A percentile compares a stretch with the other conserved stretches of the same genome.
These are phyloP conservation scores for Canna indica DNA, from an alignment of 176 grass and related monocot genomes.

Conservation along the genomic window DNA sequence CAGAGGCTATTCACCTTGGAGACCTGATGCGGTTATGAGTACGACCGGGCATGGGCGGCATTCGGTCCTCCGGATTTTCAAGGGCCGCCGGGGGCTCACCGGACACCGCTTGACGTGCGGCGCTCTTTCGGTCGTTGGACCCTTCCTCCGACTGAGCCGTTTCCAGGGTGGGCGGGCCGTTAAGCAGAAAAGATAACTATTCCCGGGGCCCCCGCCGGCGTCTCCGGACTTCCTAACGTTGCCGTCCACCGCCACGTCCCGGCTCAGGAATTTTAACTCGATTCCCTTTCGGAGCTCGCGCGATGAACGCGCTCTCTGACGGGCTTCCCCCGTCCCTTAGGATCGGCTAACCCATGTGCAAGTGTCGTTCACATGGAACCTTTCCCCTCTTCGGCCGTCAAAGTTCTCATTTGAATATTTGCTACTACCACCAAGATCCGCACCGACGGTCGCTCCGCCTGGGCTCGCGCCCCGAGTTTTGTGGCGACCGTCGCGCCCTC, in stretches of 20 bases:
- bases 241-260: conserved; percentile 32
- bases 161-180: too few species aligned
- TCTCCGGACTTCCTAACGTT: conserved; percentile 37
- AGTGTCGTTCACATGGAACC: conserved; percentile 55
- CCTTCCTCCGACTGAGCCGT: too few species aligned
- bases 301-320: not conserved
- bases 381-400: conserved; percentile 55
- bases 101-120: too few species aligned
- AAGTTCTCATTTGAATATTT: conserved; percentile 62
- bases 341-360: conserved; percentile 63
- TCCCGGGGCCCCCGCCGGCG: conserved; percentile 31
- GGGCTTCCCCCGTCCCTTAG: conserved; percentile 35
- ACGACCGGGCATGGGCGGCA: conserved; percentile 36
- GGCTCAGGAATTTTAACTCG: conserved; percentile 13
- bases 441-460: conserved; percentile 45
- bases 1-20: conserved; percentile 44
- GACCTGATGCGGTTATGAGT: conserved; percentile 55
- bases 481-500: conserved; percentile 29
- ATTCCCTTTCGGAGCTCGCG: too few species aligned
- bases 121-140: too few species aligned
- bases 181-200: conserved; percentile 34
- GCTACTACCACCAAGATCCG: conserved; percentile 55
- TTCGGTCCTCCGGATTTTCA: too few species aligned
- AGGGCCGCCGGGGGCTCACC: too few species aligned
- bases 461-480: conserved; percentile 37